Evolutionary conservation across 306 rosid genomes (phyloP), one percentile per base, ranked within the genome.

Genomic region (Acacia acuminata): DNA sequence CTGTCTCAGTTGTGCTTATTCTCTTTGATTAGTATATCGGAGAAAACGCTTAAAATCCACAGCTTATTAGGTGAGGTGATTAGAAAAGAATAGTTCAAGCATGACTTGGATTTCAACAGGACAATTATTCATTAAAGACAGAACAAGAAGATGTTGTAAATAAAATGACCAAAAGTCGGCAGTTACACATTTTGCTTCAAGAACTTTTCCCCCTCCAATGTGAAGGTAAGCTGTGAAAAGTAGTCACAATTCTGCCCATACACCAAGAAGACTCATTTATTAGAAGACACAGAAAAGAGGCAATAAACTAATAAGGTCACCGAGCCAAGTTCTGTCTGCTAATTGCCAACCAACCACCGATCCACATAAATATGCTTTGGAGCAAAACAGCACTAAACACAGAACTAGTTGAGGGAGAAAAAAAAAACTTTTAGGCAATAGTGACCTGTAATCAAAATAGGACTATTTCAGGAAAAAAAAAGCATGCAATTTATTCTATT

Each of bases 201-300:
- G 73, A 36, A 30, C 55, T 20, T 43, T 77, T 83, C 53, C 34
- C 34, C 73, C 75, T 43, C 22, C 71, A 73, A 42, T 56, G 58
- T 16, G 8, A 16, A 40, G 73, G 19, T 15, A 70, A 76, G 72
- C 71, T 51, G 40, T 38, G 66, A 69, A 76, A 70, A 71, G 36
- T 38, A 64, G 73, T 43, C 48, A 71, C 5, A 61, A 64, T 69
- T 44, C 80, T 71, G 67, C 50, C 80, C 72, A 42, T 10, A 61
- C 77, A 71, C 48, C 82, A 71, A 77, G 79, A 81, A 71, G 65
- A n/a, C 24, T 17, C 17, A 43, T 81, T 80, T 70, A 75, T n/a
- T 55, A 68, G 45, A 74, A 56, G 80, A 51, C 67, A 51, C 32
- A 50, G 45, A 27, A 48, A 0, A 30, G 55, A 67, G 43, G 64